Percentiles rank a stretch among this genome's conserved stretches.
Evolutionary conservation across 1,284 basidiomycete genomes (phyloP).

Genomic region (Pterulicium gracile): DNA sequence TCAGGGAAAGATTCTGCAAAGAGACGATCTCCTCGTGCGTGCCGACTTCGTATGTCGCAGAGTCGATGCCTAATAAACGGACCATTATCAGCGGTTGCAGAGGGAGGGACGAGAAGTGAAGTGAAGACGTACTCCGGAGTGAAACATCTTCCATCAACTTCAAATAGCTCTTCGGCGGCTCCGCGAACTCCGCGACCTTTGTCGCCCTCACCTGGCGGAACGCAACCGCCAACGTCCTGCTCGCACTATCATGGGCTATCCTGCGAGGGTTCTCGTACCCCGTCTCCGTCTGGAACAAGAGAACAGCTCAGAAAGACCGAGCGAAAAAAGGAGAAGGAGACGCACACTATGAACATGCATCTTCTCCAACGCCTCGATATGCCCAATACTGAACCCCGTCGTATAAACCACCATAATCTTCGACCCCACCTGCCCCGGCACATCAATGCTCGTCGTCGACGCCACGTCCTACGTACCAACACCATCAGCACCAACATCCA

Average conservation of each 20-base stretch:
- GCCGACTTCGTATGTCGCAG: not conserved
- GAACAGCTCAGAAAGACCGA: not conserved
- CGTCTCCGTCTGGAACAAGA: slow-evolving; percentile 42
- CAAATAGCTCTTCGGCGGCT: slow-evolving; percentile 41
- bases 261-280: slow-evolving; percentile 57
- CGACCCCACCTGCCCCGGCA: too few species aligned
- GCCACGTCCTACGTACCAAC: too few species aligned
- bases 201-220: slow-evolving; percentile 41
- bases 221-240: slow-evolving; percentile 55
- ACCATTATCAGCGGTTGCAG: slow-evolving; percentile 3
- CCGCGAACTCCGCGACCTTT: slow-evolving; percentile 41
- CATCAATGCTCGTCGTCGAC: too few species aligned
- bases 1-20: not conserved
- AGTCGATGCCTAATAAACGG: slow-evolving; percentile 39
- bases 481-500: too few species aligned
- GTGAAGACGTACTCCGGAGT: slow-evolving; percentile 34
- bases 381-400: slow-evolving; percentile 53
- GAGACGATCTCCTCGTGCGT: not conserved
- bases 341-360: slow-evolving; percentile 72
- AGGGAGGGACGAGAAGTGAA: slow-evolving; percentile 1
- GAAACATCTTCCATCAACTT: slow-evolving; percentile 57
- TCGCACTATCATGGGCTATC: slow-evolving; percentile 44
- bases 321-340: slow-evolving; percentile 4
- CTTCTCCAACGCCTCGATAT: slow-evolving; percentile 63
- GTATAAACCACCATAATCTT: too few species aligned